Base-by-base conservation (phyloP, 2,329 filamentous ascomycete genomes). In the Neonectria faginata region DNA sequence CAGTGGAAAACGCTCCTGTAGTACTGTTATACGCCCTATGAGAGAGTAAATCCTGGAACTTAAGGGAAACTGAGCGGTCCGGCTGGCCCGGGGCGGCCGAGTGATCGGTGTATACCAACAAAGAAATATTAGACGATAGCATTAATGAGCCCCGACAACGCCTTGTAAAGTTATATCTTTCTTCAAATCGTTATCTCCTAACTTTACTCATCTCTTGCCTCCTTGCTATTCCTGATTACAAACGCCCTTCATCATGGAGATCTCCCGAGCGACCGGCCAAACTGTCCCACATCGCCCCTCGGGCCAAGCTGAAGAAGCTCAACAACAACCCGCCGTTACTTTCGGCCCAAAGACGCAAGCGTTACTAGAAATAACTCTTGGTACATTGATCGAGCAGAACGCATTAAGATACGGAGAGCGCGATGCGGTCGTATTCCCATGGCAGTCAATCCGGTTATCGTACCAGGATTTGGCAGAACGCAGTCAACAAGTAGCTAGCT, bases 391-490 rank as follows among this genome's bases (percentile, higher is more conserved):
- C 1, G 53, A 63, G 3, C 48, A 61, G 10, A 61, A 68, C 53
- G 64, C 65, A 9, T 16, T 20, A 2, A 36, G 20, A 1, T 60
- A 60, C 52, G 61, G 61, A 3, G 57, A 52, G 18, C 51, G 55
- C 2, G 47, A 56, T 6, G 67, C 67, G 0, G 44, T 68, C 2
- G 42, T 59, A 0, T 52, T 62, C 2, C 67, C 67, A 10, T 68
- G 67, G 67, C 67, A 68, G 16, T 57, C 55, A 10, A 29, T 45
- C 2, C 51, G 53, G 2, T 36, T 68, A 6, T 60, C 64, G 1
- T 68, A 63, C 48, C 47, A 36, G n/a, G n/a, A 60, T 6, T 39
- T 68, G 4, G 58, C 57, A 12, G 48, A 62, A 44, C 65, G 64
- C 16, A 68, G 58, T n/a, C 53, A 27, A 44, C 9, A 39, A 14